These are phyloP conservation scores for Dothistroma pini DNA, from an alignment of 2,329 filamentous ascomycete genomes.

Conservation along the genomic window DNA sequence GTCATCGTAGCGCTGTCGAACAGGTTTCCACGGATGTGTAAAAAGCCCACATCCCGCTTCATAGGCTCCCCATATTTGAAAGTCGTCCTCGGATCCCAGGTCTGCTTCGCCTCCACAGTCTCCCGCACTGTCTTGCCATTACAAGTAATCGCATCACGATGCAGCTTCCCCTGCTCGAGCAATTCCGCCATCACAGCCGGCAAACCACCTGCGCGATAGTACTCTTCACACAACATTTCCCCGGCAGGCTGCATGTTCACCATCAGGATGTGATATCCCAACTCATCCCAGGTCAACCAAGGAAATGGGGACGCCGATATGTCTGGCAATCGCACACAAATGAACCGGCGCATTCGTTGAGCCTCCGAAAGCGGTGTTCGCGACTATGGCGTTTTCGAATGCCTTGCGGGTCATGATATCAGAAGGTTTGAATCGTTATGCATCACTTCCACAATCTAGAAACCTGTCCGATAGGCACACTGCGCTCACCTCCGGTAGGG, in stretches of 20 bases:
- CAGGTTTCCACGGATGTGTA: constrained; percentile 30
- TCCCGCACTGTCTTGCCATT: constrained; percentile 47
- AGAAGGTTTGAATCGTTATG: constrained; percentile 40
- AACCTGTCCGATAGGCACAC: constrained; percentile 30
- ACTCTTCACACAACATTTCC: constrained; percentile 53
- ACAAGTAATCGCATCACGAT: constrained; percentile 43
- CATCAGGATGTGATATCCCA: constrained; percentile 50
- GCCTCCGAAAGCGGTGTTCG: constrained; percentile 55
- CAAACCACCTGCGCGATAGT: constrained; percentile 52
- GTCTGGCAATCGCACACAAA: constrained; percentile 53
- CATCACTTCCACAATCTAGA: constrained; percentile 34
- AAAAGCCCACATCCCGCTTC: constrained; percentile 50
- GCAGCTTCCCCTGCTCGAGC: constrained; percentile 47
- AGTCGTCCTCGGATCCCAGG: constrained; percentile 52
- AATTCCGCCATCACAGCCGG: constrained; percentile 54
- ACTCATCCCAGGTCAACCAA: constrained; percentile 53
- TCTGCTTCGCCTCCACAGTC: constrained; percentile 44
- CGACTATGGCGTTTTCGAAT: constrained; percentile 56
- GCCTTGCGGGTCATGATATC: constrained; percentile 55
- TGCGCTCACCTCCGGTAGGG: constrained; percentile 32
- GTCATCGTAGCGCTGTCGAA: constrained; percentile 35
- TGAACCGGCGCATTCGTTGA: constrained; percentile 57
- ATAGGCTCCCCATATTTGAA: constrained; percentile 45
- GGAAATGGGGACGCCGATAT: constrained; percentile 50
- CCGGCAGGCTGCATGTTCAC: constrained; percentile 56